Base-by-base conservation (phyloP, 352 stramenopile species). In the Phytophthora lateralis region DNA sequence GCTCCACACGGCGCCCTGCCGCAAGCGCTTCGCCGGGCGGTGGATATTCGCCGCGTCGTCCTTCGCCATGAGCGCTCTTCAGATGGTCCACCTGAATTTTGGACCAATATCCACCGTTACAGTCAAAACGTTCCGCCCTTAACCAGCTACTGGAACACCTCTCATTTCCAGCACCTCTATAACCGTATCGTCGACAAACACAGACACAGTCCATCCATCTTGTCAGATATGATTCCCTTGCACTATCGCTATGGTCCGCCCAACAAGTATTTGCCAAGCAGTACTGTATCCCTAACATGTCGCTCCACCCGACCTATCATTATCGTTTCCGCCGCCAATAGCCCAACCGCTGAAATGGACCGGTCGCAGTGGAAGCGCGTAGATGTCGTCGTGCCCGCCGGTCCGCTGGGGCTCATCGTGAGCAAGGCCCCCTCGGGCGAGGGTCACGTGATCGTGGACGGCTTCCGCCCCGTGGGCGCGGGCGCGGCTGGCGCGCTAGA, bases 361-460 rank as follows among this genome's bases (percentile, higher is more conserved):
- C 63, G 68, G 8, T 73, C 63, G 12, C 54, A 65, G 21, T 80
- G 71, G 65, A 74, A 71, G 20, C 66, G 78, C 55, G 81, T 95
- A 34, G 78, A 89, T 51, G 75, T 95, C 45, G 69, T 70, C 26
- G 86, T 93, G 24, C 80, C 81, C 9, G 62, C 82, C 1, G 85
- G 85, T 0, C 80, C 86, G 1, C 69, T 95, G 1, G 86, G 83
- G 0, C 82, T 95, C 26, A 82, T 95, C 62, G 81, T 95, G 30
- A 92, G 80, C 46, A 87, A 91, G 55, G 73, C 50, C 2, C 41
- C 59, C 26, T 55, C 15, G 38, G 69, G 38, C 54, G 73, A 70
- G 29, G 63, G 71, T 35, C 73, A 84, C 50, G 77, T 90, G 21
- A 60, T 93, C 14, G 80, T 95, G 29, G 83, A 95, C 55, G 79